These are phyloP conservation scores for Pichia sp. DNA, from an alignment of 1,139 yeast genomes.

Conservation along the genomic window DNA sequence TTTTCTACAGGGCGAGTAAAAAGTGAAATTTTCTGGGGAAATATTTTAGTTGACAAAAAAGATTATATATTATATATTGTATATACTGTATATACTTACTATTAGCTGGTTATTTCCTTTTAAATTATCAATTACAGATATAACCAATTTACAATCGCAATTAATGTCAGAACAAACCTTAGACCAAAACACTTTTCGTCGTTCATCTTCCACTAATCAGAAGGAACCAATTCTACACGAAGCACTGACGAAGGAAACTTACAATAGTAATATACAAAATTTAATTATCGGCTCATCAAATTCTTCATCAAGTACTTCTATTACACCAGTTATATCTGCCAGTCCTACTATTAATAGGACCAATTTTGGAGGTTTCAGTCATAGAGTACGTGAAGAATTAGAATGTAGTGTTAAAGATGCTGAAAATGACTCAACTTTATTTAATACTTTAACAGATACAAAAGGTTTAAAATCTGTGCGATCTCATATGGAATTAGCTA, in stretches of 20 bases:
- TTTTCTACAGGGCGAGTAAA: too few species aligned
- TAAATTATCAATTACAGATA: too few species aligned
- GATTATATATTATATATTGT: too few species aligned
- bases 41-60: too few species aligned
- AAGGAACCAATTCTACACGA: conserved; percentile 17
- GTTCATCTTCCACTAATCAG: conserved; percentile 10
- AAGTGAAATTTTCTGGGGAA: too few species aligned
- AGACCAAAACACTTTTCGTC: background rate
- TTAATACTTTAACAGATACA: conserved; percentile 11
- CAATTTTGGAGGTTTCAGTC: too few species aligned
- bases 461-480: conserved; percentile 35
- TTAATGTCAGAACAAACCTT: background rate
- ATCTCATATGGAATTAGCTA: conserved; percentile 70
- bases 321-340: background rate
- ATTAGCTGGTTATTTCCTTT: too few species aligned
- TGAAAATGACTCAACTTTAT: conserved; percentile 9
- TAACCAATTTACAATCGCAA: too few species aligned
- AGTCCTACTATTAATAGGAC: background rate
- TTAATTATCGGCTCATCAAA: background rate
- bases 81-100: too few species aligned
- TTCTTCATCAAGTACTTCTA: conserved; percentile 5
- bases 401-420: conserved; percentile 3
- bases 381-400: background rate
- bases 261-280: background rate
- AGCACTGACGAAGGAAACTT: conserved; percentile 6